A percentile compares a stretch with the other conserved stretches of the same genome.
Evolutionary conservation across 202 grass and related monocot genomes (phyloP).

Genomic region (Hordeum pubiflorum): DNA sequence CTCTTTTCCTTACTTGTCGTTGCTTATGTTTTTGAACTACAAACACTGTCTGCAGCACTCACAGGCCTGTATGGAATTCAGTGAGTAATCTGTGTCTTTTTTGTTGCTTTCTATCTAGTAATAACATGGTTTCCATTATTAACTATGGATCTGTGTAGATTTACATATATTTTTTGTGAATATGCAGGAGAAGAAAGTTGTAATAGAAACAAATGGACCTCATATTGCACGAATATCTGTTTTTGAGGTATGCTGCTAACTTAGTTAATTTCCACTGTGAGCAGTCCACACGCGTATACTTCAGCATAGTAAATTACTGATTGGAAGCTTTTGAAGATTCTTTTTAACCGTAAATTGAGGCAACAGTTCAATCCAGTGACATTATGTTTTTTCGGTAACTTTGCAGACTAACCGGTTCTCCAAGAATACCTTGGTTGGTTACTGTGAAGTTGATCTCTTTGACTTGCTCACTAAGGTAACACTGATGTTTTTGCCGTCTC

Average conservation of each 20-base stretch:
- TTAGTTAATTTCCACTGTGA: background rate
- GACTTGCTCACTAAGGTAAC: conserved; percentile 77
- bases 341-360: background rate
- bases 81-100: conserved; percentile 49
- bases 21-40: conserved; percentile 6
- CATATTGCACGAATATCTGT: conserved; percentile 74
- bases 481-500: background rate
- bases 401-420: conserved; percentile 84
- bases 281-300: background rate
- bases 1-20: background rate
- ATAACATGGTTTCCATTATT: background rate
- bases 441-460: conserved; percentile 86
- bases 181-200: conserved; percentile 86
- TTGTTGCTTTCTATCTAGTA: background rate
- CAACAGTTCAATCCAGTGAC: background rate
- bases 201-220: conserved; percentile 76
- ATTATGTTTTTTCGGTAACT: conserved; percentile 19
- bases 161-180: background rate
- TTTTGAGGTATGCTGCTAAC: conserved; percentile 64
- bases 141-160: background rate
- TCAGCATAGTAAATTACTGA: background rate
- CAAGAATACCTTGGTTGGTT: conserved; percentile 90
- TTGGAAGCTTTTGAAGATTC: background rate
- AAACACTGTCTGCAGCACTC: conserved; percentile 47
- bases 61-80: conserved; percentile 75